Evolutionary conservation across 345 rosid genomes (phyloP).

Genomic region (Moricandia moricandioides): DNA sequence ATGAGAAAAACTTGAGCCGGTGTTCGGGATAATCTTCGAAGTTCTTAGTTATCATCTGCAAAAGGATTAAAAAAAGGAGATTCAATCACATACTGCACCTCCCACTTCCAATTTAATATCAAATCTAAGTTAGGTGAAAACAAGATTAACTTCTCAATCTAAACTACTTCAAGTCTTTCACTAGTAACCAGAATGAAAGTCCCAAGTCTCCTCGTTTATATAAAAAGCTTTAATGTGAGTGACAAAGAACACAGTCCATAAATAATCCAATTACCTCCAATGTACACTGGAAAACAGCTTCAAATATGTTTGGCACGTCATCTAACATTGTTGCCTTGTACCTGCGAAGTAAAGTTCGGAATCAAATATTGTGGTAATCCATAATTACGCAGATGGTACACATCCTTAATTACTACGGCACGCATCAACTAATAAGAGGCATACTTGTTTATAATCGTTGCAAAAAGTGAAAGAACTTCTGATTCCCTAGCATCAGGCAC

Average conservation of each 20-base stretch:
- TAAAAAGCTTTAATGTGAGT: background rate
- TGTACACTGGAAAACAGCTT: conserved; percentile 98
- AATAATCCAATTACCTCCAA: conserved; percentile 62
- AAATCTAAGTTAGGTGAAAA: conserved; percentile 4
- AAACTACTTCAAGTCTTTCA: background rate
- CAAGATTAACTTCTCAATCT: conserved; percentile 3
- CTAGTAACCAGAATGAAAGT: background rate
- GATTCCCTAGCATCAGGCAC: conserved; percentile 99
- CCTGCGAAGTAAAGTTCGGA: conserved; percentile 40
- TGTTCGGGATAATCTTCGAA: conserved; percentile 99
- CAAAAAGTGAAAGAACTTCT: conserved; percentile 94
- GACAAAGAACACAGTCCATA: background rate
- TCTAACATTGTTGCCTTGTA: conserved; percentile 93
- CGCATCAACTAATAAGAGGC: conserved; percentile 13
- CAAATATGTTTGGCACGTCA: conserved; percentile 95
- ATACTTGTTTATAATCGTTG: conserved; percentile 98
- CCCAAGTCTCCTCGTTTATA: background rate
- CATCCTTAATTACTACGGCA: background rate
- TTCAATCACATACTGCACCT: conserved; percentile 2
- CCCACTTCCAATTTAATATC: background rate
- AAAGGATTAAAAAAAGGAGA: background rate
- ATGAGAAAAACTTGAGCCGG: conserved; percentile 93
- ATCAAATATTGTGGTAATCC: background rate
- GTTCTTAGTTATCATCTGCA: conserved; percentile 97
- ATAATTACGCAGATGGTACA: conserved; percentile 12